Evolutionary conservation across 352 stramenopile genomes (phyloP).

Genomic region (Phytopythium montanum): DNA sequence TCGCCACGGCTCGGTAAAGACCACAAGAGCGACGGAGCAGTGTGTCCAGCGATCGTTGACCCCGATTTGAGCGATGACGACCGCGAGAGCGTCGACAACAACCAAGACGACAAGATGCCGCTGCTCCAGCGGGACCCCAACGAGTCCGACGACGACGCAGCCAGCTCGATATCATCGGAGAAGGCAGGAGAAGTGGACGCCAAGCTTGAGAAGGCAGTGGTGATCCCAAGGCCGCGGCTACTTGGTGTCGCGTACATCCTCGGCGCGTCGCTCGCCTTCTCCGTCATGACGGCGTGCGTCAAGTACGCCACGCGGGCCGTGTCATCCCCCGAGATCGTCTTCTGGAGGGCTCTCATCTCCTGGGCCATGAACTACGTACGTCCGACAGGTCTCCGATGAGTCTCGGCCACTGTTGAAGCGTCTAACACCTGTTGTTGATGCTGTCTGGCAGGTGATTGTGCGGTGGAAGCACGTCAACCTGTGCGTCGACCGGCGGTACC

Average conservation of each 20-base stretch:
- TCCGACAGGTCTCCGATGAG: neutral
- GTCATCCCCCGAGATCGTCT: constrained; percentile 27
- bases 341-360: constrained; percentile 36
- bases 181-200: neutral
- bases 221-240: neutral
- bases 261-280: constrained; percentile 33
- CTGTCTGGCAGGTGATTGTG: constrained; percentile 16
- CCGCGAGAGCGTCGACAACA: constrained; percentile 5
- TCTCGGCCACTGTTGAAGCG: neutral
- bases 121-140: neutral
- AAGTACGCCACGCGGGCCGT: constrained; percentile 32
- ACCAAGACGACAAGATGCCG: constrained; percentile 4
- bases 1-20: neutral
- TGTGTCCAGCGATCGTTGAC: neutral
- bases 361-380: constrained; percentile 28
- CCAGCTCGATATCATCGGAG: neutral
- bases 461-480: constrained; percentile 20
- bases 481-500: constrained; percentile 15
- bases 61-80: constrained; percentile 4
- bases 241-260: constrained; percentile 20
- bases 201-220: neutral
- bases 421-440: neutral
- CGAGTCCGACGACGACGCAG: neutral
- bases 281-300: constrained; percentile 39
- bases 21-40: neutral